phyloP scores from a whole-genome alignment of 2,329 filamentous ascomycete genomes.

The Chrysosporium keratinophilum region DNA sequence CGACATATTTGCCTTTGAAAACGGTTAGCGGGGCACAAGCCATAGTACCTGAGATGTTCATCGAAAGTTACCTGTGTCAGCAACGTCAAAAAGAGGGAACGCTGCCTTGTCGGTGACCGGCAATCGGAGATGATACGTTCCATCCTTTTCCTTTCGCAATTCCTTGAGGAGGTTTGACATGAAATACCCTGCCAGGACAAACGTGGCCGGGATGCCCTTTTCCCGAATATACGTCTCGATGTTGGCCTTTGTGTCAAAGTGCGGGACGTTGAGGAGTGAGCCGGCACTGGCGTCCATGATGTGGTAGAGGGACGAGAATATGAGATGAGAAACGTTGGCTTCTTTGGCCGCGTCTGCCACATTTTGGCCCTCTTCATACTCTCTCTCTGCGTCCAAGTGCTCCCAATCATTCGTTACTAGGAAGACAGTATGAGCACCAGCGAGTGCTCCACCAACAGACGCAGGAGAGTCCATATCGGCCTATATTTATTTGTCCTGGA shows the following conservation, averaged over 20 bases:
- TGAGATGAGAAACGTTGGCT: slow-evolving; percentile 30
- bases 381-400: slow-evolving; percentile 30
- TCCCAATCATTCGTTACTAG: slow-evolving; percentile 40
- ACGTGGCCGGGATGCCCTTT: slow-evolving; percentile 29
- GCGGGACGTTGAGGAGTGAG: slow-evolving; percentile 26
- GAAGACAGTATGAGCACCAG: slow-evolving; percentile 42
- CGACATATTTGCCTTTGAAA: slow-evolving; percentile 25
- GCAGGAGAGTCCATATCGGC: slow-evolving; percentile 34
- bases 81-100: slow-evolving; percentile 39
- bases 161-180: slow-evolving; percentile 35
- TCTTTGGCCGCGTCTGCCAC: slow-evolving; percentile 32
- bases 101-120: slow-evolving; percentile 23
- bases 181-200: slow-evolving; percentile 36
- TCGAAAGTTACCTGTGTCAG: slow-evolving; percentile 37
- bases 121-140: slow-evolving; percentile 22
- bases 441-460: slow-evolving; percentile 35
- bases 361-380: slow-evolving; percentile 29
- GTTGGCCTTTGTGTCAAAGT: slow-evolving; percentile 37
- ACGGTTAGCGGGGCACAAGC: no score
- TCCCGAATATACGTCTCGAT: slow-evolving; percentile 32
- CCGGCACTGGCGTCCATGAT: slow-evolving; percentile 27
- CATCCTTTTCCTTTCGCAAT: slow-evolving; percentile 24
- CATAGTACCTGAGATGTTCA: neutral
- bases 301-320: slow-evolving; percentile 33
- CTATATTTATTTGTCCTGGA: slow-evolving; percentile 16